A percentile compares a stretch with the other conserved stretches of the same genome.
Evolutionary conservation across 495 filamentous ascomycete species (phyloP).

Genomic region (Neurospora africana): DNA sequence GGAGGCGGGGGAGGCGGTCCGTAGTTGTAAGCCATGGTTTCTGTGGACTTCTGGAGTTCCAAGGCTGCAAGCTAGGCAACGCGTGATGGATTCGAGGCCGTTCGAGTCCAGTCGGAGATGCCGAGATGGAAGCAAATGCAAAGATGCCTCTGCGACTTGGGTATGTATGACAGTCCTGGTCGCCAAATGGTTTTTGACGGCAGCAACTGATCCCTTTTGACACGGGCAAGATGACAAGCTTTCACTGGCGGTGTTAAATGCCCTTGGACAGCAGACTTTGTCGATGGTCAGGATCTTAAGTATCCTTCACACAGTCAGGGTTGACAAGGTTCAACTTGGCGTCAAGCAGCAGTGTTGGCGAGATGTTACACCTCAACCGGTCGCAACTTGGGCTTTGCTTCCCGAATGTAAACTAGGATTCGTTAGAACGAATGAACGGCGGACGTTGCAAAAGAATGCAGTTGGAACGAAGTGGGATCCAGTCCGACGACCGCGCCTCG

Average conservation of each 20-base stretch:
- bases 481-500: background rate
- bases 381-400: background rate
- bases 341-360: background rate
- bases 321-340: background rate
- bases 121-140: background rate
- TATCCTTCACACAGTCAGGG: background rate
- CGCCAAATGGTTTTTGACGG: background rate
- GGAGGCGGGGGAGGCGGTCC: slow-evolving; percentile 47
- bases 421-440: background rate
- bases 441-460: background rate
- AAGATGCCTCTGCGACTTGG: background rate
- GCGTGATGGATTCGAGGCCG: background rate
- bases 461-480: background rate
- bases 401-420: background rate
- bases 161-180: background rate
- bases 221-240: background rate
- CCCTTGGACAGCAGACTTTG: background rate
- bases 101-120: background rate
- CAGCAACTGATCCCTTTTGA: background rate
- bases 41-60: background rate
- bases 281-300: background rate
- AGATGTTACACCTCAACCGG: background rate
- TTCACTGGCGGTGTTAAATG: background rate
- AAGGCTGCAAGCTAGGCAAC: background rate
- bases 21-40: slow-evolving; percentile 38